Base-by-base conservation (phyloP, 441 rosid genomes). In the Mallotus repandus region DNA sequence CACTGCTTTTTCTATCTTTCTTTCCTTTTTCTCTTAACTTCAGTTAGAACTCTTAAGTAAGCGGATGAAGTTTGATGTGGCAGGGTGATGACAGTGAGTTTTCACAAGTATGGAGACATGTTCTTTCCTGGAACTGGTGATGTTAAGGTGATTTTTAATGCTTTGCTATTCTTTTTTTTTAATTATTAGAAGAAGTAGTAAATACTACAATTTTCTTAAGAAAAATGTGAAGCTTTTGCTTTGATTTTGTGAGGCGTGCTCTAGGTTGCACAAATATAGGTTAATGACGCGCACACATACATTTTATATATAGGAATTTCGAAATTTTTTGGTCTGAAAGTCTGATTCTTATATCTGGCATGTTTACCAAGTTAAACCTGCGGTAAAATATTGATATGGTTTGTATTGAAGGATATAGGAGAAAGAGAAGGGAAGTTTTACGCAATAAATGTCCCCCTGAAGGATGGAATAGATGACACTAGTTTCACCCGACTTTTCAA, bases 71-170 rank as follows among this genome's bases (percentile, higher is more conserved):
- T 53, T 83, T 50, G 25, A 66, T 68, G 64, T 72, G 82, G 66
- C 86, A 96, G 98, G 94, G 98, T 96, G 80, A 96, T 96, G 99
- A 96, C 99, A 55, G 97, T 96, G 78, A 96, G 99, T 83, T 96
- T 96, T 84, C 99, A 96, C 87, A 96, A 93, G 86, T 91, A 72
- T 62, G 98, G 99, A 65, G 97, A 96, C 87, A 76, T 84, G 85
- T 96, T 93, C 88, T 96, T 96, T 83, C 99, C 99, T 76, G 99
- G 97, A 71, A 96, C 99, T 0, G 99, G 98, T 46, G 98, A 96
- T 85, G 97, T 88, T 80, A 91, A 96, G 98, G 99, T 96, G 79
- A 76, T 65, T 65, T 60, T 55, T 35, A 59, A 25, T 58, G 25
- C 75, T 77, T 71, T 57, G 19, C 56, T 41, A 45, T 61, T 67